Percentiles rank a stretch among this genome's conserved stretches.
Conservation (phyloP, 208 protist genomes). For the Giardia duodenalis region DNA sequence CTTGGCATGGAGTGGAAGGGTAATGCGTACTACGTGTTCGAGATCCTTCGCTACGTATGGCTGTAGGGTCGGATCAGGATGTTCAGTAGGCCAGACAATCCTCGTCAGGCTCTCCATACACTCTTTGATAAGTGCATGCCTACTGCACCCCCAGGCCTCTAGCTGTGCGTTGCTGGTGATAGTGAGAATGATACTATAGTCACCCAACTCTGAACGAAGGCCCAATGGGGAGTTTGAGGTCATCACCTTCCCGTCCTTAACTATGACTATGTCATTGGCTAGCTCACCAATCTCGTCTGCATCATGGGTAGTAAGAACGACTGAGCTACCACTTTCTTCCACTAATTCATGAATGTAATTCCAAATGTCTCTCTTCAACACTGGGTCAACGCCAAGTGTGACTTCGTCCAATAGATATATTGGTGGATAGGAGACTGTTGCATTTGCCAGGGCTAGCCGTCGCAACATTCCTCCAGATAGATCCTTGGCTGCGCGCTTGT, state of each 20-base stretch:
- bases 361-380: slow-evolving; percentile 16
- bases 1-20: background rate
- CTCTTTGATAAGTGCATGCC: background rate
- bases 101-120: background rate
- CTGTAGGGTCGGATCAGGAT: background rate
- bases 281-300: background rate
- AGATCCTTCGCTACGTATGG: background rate
- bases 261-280: background rate
- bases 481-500: background rate
- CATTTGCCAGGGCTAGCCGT: background rate
- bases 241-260: background rate
- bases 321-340: background rate
- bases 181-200: background rate
- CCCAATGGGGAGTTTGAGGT: background rate
- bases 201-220: background rate
- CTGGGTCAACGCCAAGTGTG: slow-evolving; percentile 5
- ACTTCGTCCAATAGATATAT: slow-evolving; percentile 19
- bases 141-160: background rate
- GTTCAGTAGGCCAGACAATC: background rate
- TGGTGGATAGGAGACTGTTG: background rate
- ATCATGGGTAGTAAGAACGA: slow-evolving; percentile 18
- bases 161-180: background rate
- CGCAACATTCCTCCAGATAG: slow-evolving; percentile 23
- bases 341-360: background rate
- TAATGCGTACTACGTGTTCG: background rate